These are phyloP conservation scores for Debaryomyces coudertii DNA, from an alignment of 1,139 yeast species.

Conservation along the genomic window DNA sequence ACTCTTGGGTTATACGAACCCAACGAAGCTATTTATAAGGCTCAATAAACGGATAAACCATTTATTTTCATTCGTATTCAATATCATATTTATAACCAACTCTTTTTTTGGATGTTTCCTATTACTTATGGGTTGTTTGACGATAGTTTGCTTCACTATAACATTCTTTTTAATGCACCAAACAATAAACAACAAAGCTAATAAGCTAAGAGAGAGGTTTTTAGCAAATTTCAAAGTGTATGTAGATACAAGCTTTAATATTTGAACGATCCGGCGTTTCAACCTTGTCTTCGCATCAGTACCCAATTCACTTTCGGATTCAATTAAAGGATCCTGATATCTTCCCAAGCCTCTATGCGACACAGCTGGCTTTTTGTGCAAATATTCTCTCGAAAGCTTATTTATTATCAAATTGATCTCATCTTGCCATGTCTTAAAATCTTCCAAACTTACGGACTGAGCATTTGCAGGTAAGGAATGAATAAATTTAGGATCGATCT, in stretches of 20 bases:
- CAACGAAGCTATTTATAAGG: conserved; percentile 47
- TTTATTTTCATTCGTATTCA: conserved; percentile 48
- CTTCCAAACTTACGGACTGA: conserved; percentile 27
- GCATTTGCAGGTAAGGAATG: conserved; percentile 15
- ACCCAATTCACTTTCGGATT: conserved; percentile 19
- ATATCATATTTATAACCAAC: conserved; percentile 48
- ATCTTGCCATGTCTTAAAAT: conserved; percentile 49
- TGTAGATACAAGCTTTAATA: conserved; percentile 34
- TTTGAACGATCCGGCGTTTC: conserved; percentile 26
- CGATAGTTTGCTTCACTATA: conserved; percentile 42
- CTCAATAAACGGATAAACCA: conserved; percentile 48
- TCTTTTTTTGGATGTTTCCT: conserved; percentile 35
- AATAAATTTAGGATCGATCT: conserved; percentile 13
- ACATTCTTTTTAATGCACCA: conserved; percentile 52
- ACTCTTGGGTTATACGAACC: conserved; percentile 36
- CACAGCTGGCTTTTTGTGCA: conserved; percentile 18
- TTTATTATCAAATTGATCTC: conserved; percentile 47
- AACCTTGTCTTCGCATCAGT: conserved; percentile 30
- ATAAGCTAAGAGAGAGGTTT: conserved; percentile 40
- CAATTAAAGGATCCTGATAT: conserved; percentile 11
- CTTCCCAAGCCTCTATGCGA: conserved; percentile 7
- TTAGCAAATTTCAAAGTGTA: conserved; percentile 34
- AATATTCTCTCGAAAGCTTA: conserved; percentile 42
- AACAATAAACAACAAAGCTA: conserved; percentile 44
- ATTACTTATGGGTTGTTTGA: conserved; percentile 32